These are phyloP conservation scores for Irpex sp. DNA, from an alignment of 1,284 basidiomycete species.

Conservation along the genomic window DNA sequence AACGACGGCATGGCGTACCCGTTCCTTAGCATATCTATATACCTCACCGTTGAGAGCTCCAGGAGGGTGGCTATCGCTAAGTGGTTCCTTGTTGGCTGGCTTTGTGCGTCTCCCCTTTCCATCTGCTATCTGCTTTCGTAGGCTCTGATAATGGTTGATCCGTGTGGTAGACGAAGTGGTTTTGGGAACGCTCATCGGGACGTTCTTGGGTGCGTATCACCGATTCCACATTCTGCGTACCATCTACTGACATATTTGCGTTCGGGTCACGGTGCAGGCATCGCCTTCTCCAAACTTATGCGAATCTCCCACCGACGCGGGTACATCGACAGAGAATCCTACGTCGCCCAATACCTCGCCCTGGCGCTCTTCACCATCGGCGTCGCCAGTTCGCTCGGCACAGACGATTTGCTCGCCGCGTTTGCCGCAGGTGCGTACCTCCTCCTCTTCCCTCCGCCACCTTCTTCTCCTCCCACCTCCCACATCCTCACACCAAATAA, in stretches of 20 bases:
- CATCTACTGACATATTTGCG: too few species aligned
- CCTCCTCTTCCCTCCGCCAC: too few species aligned
- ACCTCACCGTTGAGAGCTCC: constrained; percentile 72
- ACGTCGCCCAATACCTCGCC: constrained; percentile 86
- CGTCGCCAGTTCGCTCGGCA: constrained; percentile 63
- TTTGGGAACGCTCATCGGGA: constrained; percentile 74
- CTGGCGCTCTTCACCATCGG: constrained; percentile 79
- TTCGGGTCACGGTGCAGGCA: constrained; percentile 42
- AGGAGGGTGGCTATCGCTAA: constrained; percentile 60
- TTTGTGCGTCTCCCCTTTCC: constrained; percentile 42
- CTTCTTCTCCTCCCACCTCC: too few species aligned
- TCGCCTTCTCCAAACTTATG: constrained; percentile 75
- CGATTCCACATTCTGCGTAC: too few species aligned
- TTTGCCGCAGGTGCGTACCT: constrained; percentile 74
- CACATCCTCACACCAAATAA: too few species aligned
- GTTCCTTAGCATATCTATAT: constrained; percentile 85
- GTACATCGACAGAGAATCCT: constrained; percentile 88
- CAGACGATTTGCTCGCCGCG: constrained; percentile 83
- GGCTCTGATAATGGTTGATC: neutral
- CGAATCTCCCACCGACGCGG: constrained; percentile 71
- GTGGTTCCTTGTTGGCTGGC: constrained; percentile 81
- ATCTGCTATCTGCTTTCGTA: neutral
- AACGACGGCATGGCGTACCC: constrained; percentile 91
- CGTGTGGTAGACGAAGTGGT: constrained; percentile 71
- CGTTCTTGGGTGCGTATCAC: constrained; percentile 51